Base-by-base conservation (phyloP, 1,139 yeast species). In the Diutina sp. region DNA sequence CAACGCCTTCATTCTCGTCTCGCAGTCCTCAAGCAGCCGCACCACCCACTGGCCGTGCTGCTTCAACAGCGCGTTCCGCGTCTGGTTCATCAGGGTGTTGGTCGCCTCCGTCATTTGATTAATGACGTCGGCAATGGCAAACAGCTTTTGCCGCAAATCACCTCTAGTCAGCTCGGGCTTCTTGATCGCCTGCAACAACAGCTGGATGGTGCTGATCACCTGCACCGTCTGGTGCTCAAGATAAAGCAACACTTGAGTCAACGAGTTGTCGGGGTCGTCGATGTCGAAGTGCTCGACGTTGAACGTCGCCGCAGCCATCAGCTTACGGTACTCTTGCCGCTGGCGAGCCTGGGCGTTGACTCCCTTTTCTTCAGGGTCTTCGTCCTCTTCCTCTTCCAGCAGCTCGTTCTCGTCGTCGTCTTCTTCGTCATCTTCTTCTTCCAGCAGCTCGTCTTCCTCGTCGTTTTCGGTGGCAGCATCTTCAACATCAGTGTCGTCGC, bases 31-130 rank as follows among this genome's bases (percentile, higher is more conserved):
- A 64, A 91, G 78, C 61, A 89, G 86, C 64, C 84, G 86, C 56
- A 91, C 93, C 59, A 91, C 95, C 85, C 95, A 91, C 58, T 82
- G 79, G 11, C 97, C 97, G 69, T 90, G 96, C 60, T 89, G 96
- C 72, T 87, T 89, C 64, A 91, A 79, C 66, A 85, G 86, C 18
- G 82, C 80, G 69, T 85, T 89, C 66, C 95, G 81, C 44, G 95
- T 86, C 72, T 90, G 97, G 61, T 84, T 81, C 96, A 91, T 90
- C 35, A 96, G 85, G 4, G 85, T 83, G 63, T 87, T 84, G 2
- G 97, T 90, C 51, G 97, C 97, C 62, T 85, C 91, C 3, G 91
- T 84, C 95, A 93, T 91, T 66, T 87, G 91, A 50, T 82, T 78
- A 45, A 91, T 91, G 51, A 89, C 95, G 57, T 71, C 76, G 56